Percentiles rank a stretch among this genome's conserved stretches.
Evolutionary conservation across 345 rosid species (phyloP).

Genomic region (Sonneratia caseolaris): DNA sequence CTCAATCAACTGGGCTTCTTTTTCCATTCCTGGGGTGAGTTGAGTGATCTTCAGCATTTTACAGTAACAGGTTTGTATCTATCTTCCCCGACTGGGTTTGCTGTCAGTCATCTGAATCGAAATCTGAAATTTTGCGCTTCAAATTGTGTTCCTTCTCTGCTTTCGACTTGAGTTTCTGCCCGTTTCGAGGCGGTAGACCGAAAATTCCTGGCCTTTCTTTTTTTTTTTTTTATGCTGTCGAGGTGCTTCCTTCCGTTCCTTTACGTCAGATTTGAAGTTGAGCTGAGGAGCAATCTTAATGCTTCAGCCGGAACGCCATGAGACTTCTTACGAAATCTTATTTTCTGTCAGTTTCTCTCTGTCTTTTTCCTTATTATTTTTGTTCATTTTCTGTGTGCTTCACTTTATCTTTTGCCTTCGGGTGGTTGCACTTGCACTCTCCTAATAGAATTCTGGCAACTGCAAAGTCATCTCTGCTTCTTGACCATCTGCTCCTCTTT

Average conservation of each 20-base stretch:
- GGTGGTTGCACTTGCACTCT: constrained; percentile 3
- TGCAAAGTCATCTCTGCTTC: constrained; percentile 4
- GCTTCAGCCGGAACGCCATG: not conserved
- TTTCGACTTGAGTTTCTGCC: not conserved
- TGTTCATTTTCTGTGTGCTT: not conserved
- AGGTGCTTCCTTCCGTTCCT: not conserved
- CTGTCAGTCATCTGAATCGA: not conserved
- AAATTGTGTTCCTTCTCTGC: not conserved
- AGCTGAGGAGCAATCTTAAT: not conserved
- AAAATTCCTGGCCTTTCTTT: not conserved
- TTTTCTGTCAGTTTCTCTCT: not conserved
- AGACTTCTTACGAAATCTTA: not conserved
- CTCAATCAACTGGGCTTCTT: not conserved
- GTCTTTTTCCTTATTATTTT: not conserved
- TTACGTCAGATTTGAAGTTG: not conserved
- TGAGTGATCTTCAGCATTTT: not conserved
- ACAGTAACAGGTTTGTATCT: not conserved
- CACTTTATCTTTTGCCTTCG: not conserved
- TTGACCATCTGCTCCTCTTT: not conserved
- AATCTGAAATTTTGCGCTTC: not conserved
- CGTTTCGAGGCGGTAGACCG: not conserved
- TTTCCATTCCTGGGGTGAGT: not conserved
- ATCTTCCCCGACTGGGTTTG: not conserved
- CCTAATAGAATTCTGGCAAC: not conserved
- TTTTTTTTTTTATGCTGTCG: not conserved